phyloP scores from a whole-genome alignment of 2,329 filamentous ascomycete genomes.

The Neoarthrinium moseri region DNA sequence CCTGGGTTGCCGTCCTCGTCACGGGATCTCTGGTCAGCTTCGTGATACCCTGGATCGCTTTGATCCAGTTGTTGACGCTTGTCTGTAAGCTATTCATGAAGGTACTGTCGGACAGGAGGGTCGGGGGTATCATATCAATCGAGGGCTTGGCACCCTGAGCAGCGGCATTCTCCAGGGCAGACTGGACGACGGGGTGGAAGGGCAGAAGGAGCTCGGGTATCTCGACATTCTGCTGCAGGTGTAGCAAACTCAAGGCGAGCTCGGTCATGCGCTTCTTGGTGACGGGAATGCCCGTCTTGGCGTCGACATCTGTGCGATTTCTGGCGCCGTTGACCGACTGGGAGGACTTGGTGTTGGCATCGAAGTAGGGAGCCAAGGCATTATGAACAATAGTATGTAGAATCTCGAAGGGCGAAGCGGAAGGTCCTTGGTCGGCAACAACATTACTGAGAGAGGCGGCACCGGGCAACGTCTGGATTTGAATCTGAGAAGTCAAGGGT shows the following conservation, averaged over 20 bases:
- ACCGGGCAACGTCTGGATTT: conserved; percentile 89
- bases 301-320: conserved; percentile 79
- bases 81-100: conserved; percentile 94
- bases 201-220: conserved; percentile 89
- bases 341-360: conserved; percentile 87
- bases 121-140: conserved; percentile 73
- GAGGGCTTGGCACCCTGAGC: conserved; percentile 66
- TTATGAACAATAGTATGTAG: conserved; percentile 90
- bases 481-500: conserved; percentile 84
- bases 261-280: conserved; percentile 97
- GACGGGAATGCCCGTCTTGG: conserved; percentile 93
- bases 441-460: conserved; percentile 67
- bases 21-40: conserved; percentile 85
- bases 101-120: conserved; percentile 80
- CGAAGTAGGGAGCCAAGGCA: conserved; percentile 92
- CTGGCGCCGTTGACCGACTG: conserved; percentile 65
- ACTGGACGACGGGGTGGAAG: conserved; percentile 85
- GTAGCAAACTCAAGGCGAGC: conserved; percentile 82
- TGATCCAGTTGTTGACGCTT: conserved; percentile 97
- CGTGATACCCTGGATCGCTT: conserved; percentile 94
- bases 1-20: conserved; percentile 80
- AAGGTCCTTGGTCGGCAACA: conserved; percentile 67
- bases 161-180: conserved; percentile 75
- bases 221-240: conserved; percentile 96
- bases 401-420: conserved; percentile 84